Evolutionary conservation across 352 stramenopile genomes (phyloP), one percentile per base, ranked within the genome.

Genomic region (Pythium sp.): DNA sequence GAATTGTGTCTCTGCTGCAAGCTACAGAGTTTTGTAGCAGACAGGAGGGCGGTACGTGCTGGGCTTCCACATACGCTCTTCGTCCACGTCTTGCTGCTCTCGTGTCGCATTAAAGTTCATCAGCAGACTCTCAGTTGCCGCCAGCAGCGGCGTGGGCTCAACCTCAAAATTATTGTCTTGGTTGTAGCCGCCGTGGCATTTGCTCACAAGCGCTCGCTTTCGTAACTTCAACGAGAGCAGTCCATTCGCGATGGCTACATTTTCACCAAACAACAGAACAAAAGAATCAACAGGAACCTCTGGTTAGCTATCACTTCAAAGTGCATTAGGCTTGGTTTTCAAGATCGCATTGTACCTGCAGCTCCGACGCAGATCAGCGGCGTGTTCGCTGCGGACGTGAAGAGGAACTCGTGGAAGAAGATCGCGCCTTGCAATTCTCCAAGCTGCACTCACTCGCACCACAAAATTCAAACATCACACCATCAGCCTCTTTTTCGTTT

Each of bases 361-460:
- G 64, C 15, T 0, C 59, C 51, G 18, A 64, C 7, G 28, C 66
- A 62, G 15, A 67, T 9, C 15, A 58, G n/a, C 3, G 58, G 53
- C 53, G 56, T 11, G 3, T 62, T 60, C 12, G 14, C 34, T 12
- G 53, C 15, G 15, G 66, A 46, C 8, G n/a, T 9, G 18, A 26
- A 24, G 5, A 18, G 57, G 24, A 73, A 59, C 38, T 77, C 69
- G 2, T 53, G 49, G 20, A 77, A 77, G 55, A 77, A 28, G n/a
- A 66, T 15, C 3, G 15, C 32, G 24, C 69, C 72, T 34, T 77
- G 72, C 1, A 69, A 7, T 1, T 66, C 49, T 4, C 69, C 62
- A 11, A 67, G 56, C 72, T 77, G 47, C 18, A 30, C 22, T 46
- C n/a, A 26, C 24, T 26, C 24, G 24, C 24, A 26, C 24, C 24